phyloP scores from a whole-genome alignment of 2,329 filamentous ascomycete genomes.

The Sarocladiaceae sp. region DNA sequence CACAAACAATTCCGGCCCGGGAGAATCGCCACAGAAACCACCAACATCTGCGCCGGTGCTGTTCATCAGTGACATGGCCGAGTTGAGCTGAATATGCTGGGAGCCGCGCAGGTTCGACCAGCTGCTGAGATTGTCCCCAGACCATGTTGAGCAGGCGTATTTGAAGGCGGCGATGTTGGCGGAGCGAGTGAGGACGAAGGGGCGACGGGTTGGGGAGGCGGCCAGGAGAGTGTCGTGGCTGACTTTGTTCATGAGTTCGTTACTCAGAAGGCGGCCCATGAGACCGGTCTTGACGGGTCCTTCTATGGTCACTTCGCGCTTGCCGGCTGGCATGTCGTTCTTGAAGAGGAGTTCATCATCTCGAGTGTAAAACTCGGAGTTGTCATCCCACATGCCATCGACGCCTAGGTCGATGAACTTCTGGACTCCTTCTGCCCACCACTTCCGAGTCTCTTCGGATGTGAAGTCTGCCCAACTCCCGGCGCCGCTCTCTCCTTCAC shows the following conservation, averaged over 20 bases:
- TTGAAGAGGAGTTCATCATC: constrained; percentile 9
- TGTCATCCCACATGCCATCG: constrained; percentile 9
- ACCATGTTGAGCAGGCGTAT: constrained; percentile 8
- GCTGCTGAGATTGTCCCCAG: constrained; percentile 4
- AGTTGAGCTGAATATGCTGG: constrained; percentile 7
- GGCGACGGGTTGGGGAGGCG: neutral
- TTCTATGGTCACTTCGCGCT: neutral
- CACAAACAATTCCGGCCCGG: constrained; percentile 1
- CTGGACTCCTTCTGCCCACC: constrained; percentile 5
- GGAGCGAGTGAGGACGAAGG: constrained; percentile 3
- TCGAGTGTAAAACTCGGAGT: constrained; percentile 7
- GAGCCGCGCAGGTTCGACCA: constrained; percentile 3
- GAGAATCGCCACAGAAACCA: constrained; percentile 3
- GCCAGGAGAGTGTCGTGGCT: constrained; percentile 1
- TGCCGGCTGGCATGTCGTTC: constrained; percentile 4
- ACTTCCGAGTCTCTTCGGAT: neutral
- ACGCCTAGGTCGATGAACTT: constrained; percentile 6
- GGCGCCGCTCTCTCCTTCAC: neutral
- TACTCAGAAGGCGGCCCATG: constrained; percentile 4
- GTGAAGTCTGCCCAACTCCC: constrained; percentile 9
- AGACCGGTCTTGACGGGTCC: constrained; percentile 3
- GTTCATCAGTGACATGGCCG: constrained; percentile 6
- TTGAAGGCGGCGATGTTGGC: constrained; percentile 7
- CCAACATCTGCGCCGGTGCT: constrained; percentile 1
- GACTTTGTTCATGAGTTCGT: constrained; percentile 9